phyloP scores from a whole-genome alignment of 768 basidiomycete genomes.

The Dacryopinax primogenitus region DNA sequence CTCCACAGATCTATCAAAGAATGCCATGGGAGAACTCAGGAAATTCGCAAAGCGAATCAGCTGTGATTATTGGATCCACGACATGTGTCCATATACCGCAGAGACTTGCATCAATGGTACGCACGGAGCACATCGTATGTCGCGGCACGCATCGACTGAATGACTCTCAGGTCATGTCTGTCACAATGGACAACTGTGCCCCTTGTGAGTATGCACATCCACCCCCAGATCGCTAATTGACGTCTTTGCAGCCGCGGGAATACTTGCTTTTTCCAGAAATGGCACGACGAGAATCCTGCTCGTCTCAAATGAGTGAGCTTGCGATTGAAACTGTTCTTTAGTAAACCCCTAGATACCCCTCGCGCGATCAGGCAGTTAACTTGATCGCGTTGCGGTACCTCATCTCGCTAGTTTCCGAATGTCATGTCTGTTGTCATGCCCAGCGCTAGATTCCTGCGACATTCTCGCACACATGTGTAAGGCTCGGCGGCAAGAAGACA shows the following conservation, averaged over 20 bases:
- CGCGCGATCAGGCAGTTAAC: neutral
- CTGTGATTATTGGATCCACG: neutral
- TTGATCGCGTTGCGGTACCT: neutral
- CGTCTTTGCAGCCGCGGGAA: neutral
- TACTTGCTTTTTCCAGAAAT: neutral
- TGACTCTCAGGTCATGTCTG: neutral
- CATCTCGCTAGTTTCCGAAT: no score
- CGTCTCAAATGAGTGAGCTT: neutral
- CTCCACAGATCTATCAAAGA: neutral
- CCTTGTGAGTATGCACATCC: neutral
- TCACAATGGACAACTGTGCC: neutral
- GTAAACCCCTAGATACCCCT: neutral
- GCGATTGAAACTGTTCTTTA: neutral
- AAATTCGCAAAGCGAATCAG: neutral
- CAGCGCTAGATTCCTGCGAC: no score
- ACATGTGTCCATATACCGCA: neutral
- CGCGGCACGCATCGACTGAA: neutral
- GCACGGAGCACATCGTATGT: neutral
- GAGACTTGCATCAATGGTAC: slow-evolving; percentile 2
- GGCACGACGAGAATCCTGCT: slow-evolving; percentile 1
- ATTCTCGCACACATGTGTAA: no score
- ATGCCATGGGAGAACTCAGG: neutral
- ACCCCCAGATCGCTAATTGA: neutral
- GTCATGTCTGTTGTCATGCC: neutral
- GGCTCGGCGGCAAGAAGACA: no score